These are phyloP conservation scores for Pichia nanzhaoensis DNA, from an alignment of 805 yeast genomes.

Conservation along the genomic window DNA sequence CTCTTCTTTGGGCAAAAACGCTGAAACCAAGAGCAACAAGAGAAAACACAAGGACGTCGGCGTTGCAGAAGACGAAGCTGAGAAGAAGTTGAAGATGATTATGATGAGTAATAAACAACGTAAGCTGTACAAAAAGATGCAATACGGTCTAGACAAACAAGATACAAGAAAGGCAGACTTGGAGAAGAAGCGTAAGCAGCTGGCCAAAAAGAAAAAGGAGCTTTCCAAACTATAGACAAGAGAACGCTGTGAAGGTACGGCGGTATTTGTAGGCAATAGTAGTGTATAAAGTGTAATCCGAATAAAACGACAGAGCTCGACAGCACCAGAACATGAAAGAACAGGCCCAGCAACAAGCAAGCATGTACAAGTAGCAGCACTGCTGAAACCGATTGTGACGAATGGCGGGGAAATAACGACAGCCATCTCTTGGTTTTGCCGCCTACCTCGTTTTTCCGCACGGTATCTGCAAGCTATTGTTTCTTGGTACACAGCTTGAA, in stretches of 20 bases:
- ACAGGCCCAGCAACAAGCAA: too few relatives aligned
- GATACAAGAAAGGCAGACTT: constrained; percentile 66
- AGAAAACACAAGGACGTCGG: constrained; percentile 36
- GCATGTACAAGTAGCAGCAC: too few relatives aligned
- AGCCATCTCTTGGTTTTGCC: too few relatives aligned
- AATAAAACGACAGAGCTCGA: too few relatives aligned
- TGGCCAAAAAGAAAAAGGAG: constrained; percentile 52
- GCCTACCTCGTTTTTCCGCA: too few relatives aligned
- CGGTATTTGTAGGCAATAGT: neutral
- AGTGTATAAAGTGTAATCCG: neutral
- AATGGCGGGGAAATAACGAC: too few relatives aligned
- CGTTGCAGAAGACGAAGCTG: constrained; percentile 59
- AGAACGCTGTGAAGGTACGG: neutral
- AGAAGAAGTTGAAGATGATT: constrained; percentile 85
- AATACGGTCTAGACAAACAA: constrained; percentile 79
- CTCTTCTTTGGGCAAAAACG: constrained; percentile 42
- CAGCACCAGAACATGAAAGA: too few relatives aligned
- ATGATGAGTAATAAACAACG: constrained; percentile 98
- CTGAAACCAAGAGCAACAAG: constrained; percentile 24
- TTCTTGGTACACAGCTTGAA: too few relatives aligned
- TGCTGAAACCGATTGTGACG: too few relatives aligned
- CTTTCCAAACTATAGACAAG: constrained; percentile 8
- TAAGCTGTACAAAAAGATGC: constrained; percentile 91
- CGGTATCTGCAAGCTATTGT: too few relatives aligned
- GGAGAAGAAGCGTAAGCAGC: constrained; percentile 60